Evolutionary conservation across 1,139 yeast species (phyloP), one percentile per base, ranked within the genome.

Genomic region (Candida tropicalis): DNA sequence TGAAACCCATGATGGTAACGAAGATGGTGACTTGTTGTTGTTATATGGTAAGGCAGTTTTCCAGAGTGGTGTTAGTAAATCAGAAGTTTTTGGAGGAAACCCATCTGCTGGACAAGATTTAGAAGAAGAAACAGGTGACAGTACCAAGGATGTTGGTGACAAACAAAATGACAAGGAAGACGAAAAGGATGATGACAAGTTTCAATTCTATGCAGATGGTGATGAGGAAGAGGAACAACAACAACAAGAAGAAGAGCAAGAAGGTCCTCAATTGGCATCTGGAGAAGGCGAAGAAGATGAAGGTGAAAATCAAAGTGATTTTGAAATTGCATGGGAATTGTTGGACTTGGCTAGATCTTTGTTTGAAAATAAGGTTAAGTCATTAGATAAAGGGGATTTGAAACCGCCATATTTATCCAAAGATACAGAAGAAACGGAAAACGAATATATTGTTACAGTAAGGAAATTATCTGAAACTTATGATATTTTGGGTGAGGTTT

Each of bases 241-340:
- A 5, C 70, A 57, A 54, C 4, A 66, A 56, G n/a, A 63, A 55
- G 23, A 65, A 10, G 66, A 58, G 2, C 63, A 57, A 5, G 66
- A 55, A 5, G 16, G n/a, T 10, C 20, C 10, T 12, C 27, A 33
- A 33, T 18, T 10, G 11, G 70, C 59, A 5, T 68, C 58, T 3
- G 70, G 59, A 5, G 70, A 63, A 6, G 62, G 57, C 4, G 62
- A 57, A 2, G 66, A 54, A 23, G 63, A 56, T 13, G 73, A 65
- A 16, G 81, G 68, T 35, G 79, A 70, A 25, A 81, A 77, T 33
- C 85, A 82, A 53, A 73, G 81, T 27, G 97, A 89, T 58, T 85
- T 90, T 58, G 95, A 86, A 58, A 75, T 83, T 18, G 95, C 96
- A 0, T 89, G 96, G 96, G 93, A 85, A 47, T 80, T 88, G 16